phyloP scores from a whole-genome alignment of 2,329 filamentous ascomycete genomes.

The Colletotrichum karsti region DNA sequence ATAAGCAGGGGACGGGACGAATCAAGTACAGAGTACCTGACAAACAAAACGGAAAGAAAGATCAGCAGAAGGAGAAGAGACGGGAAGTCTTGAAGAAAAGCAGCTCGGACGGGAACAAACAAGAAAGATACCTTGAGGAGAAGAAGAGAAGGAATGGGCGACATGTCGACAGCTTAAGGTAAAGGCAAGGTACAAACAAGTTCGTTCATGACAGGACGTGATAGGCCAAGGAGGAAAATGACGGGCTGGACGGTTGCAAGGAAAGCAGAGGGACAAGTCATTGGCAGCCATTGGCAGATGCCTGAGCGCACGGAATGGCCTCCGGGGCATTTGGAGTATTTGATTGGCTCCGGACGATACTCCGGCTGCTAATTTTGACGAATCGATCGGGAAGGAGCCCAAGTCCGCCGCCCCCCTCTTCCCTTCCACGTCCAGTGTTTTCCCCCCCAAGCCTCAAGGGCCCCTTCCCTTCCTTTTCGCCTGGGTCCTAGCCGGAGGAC shows the following conservation, averaged over 20 bases:
- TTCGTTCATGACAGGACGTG: background rate
- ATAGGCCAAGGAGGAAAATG: background rate
- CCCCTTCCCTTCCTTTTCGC: too few relatives aligned
- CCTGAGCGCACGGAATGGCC: background rate
- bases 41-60: too few relatives aligned
- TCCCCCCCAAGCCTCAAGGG: too few relatives aligned
- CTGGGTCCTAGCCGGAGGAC: too few relatives aligned
- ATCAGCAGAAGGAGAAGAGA: too few relatives aligned
- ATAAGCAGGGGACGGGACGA: too few relatives aligned
- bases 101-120: accelerated
- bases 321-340: background rate
- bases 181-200: background rate
- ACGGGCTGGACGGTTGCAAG: background rate
- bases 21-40: too few relatives aligned
- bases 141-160: background rate
- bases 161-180: background rate
- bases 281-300: background rate
- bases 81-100: too few relatives aligned
- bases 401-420: too few relatives aligned
- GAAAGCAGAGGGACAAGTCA: background rate
- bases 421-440: too few relatives aligned
- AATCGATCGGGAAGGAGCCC: too few relatives aligned
- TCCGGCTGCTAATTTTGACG: background rate
- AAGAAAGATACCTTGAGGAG: background rate
- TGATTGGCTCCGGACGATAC: background rate